Evolutionary conservation across 2,329 filamentous ascomycete genomes (phyloP), one percentile per base, ranked within the genome.

Genomic region (Penicillium sp.): DNA sequence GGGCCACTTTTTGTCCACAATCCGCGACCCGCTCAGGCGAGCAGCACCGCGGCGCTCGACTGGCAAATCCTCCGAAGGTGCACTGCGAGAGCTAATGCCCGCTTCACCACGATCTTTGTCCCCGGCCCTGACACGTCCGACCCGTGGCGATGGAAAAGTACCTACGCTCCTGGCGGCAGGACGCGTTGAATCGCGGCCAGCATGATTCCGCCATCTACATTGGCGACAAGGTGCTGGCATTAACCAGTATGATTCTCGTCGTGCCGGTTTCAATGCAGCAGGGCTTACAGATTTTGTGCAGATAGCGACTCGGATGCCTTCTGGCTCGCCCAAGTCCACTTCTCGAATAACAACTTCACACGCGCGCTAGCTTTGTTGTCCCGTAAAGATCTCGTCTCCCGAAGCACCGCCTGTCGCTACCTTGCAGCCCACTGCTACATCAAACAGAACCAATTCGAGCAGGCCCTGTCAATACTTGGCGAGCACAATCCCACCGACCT

Each of bases 271-370:
- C 38, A 16, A 42, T 25, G 35, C 28, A 25, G 22, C 14, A 11
- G 9, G n/a, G 36, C 56, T 62, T 22, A 62, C 33, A 2, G 2
- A 13, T 46, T 10, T 24, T 14, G 9, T 54, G 40, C 38, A 96
- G 94, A 92, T 67, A 89, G 92, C 70, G 91, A 96, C 66, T 87
- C 90, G 59, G 94, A 99, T 71, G 92, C 92, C 36, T 96, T 96
- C 69, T 96, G 91, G 88, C 86, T 99, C 39, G 94, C 94, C n/a
- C 92, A 97, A 74, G 90, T 96, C 33, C 92, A 99, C 74, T 99
- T 97, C 75, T 88, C 87, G 46, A 94, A 90, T 44, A 92, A 90
- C 63, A 96, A 97, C 77, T 96, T 95, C 72, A 94, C 88, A 8
- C 88, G 94, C 64, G 92, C 94, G 2, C 87, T 96, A 64, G 83